Percentiles rank a stretch among this genome's conserved stretches.
Conservation (phyloP, 2,329 filamentous ascomycete genomes). For the Colletotrichum nymphaeae region DNA sequence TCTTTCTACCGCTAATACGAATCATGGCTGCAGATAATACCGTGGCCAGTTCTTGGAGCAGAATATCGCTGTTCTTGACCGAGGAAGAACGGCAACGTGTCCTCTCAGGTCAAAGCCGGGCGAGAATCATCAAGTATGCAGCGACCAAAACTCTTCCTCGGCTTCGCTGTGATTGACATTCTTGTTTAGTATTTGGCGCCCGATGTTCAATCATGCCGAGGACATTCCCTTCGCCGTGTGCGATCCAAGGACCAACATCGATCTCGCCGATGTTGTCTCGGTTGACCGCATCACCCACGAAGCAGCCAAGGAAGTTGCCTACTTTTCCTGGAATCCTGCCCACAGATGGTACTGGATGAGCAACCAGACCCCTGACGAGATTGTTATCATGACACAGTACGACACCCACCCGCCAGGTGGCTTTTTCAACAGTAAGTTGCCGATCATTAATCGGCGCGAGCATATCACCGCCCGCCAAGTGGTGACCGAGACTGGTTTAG, state of each 20-base stretch:
- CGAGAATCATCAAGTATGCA: conserved; percentile 10
- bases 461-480: not conserved
- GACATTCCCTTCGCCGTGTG: conserved; percentile 5
- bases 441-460: no score
- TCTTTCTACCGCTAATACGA: not conserved
- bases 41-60: not conserved
- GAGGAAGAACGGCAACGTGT: conserved; percentile 1
- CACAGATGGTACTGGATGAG: conserved; percentile 11
- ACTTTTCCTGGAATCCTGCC: not conserved
- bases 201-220: conserved; percentile 1
- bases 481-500: not conserved
- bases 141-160: not conserved
- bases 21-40: not conserved
- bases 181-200: not conserved
- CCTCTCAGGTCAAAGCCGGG: not conserved
- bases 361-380: conserved; percentile 4
- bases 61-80: not conserved
- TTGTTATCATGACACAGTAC: conserved; percentile 7
- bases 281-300: not conserved
- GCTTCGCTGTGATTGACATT: not conserved
- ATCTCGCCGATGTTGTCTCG: not conserved
- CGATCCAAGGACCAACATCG: not conserved
- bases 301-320: not conserved
- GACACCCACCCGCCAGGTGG: conserved; percentile 4
- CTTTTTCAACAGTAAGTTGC: conserved; percentile 10